These are phyloP conservation scores for Remersonia thermophila DNA, from an alignment of 2,329 filamentous ascomycete species.

Conservation along the genomic window DNA sequence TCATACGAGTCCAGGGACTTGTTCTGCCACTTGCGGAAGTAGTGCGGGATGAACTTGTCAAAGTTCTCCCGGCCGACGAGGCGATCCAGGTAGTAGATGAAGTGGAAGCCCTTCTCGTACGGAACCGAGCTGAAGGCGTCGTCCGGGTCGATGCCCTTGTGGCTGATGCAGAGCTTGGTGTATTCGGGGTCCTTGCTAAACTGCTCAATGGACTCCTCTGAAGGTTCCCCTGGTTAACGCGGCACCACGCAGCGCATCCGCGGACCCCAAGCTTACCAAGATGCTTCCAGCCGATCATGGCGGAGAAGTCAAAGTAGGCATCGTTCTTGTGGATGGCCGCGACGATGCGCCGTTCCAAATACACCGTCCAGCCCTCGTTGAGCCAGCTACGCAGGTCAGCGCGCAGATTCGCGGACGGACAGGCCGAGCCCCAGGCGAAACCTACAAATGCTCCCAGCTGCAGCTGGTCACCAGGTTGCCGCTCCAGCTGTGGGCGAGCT, in stretches of 20 bases:
- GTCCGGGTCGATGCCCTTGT: slow-evolving; percentile 86
- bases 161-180: slow-evolving; percentile 78
- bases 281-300: slow-evolving; percentile 91
- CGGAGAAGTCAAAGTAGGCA: slow-evolving; percentile 79
- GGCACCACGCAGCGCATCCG: too few species aligned
- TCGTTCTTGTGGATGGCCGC: slow-evolving; percentile 71
- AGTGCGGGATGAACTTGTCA: slow-evolving; percentile 90
- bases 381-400: slow-evolving; percentile 39
- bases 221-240: neutral
- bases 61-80: slow-evolving; percentile 77
- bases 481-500: slow-evolving; percentile 67
- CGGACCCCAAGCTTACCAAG: slow-evolving; percentile 45
- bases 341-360: slow-evolving; percentile 77
- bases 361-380: slow-evolving; percentile 83
- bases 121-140: slow-evolving; percentile 88
- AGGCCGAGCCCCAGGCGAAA: slow-evolving; percentile 9
- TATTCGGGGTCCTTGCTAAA: slow-evolving; percentile 81
- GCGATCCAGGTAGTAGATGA: slow-evolving; percentile 82
- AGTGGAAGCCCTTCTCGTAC: slow-evolving; percentile 94
- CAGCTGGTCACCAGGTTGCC: slow-evolving; percentile 73
- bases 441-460: slow-evolving; percentile 70
- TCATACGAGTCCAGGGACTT: slow-evolving; percentile 89
- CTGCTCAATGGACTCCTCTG: slow-evolving; percentile 63
- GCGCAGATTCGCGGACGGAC: slow-evolving; percentile 4
- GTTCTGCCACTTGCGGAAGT: slow-evolving; percentile 73